These are phyloP conservation scores for Suhomyces sp. DNA, from an alignment of 805 yeast species.

Conservation along the genomic window DNA sequence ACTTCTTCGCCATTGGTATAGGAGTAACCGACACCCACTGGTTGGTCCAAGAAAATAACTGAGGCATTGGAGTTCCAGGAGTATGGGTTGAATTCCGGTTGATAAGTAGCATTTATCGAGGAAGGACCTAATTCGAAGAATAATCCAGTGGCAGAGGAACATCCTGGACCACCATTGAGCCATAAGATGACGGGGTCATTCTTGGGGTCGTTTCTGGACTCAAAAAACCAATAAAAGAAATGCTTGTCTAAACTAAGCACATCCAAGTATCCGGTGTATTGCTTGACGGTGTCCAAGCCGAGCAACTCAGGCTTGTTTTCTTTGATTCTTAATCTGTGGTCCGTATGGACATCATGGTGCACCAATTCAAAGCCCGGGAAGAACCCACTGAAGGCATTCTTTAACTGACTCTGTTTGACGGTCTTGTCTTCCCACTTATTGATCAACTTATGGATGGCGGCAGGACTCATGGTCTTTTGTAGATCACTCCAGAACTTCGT, in stretches of 20 bases:
- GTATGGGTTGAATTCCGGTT: conserved; percentile 27
- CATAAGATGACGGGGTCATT: conserved; percentile 34
- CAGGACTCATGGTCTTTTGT: conserved; percentile 10
- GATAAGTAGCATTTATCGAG: conserved; percentile 19
- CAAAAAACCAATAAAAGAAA: conserved; percentile 34
- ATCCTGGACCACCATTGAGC: conserved; percentile 36
- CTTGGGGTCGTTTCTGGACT: conserved; percentile 32
- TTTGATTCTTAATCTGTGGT: conserved; percentile 31
- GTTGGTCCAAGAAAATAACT: conserved; percentile 27
- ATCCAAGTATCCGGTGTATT: conserved; percentile 41
- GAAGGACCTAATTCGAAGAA: conserved; percentile 34
- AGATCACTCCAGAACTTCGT: conserved; percentile 15
- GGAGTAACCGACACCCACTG: conserved; percentile 26
- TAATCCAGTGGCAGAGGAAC: conserved; percentile 29
- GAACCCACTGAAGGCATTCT: no score
- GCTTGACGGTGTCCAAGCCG: conserved; percentile 38
- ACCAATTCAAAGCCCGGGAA: no score
- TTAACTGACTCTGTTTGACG: conserved; percentile 9
- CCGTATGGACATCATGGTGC: no score
- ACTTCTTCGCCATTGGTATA: conserved; percentile 19
- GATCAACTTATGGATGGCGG: conserved; percentile 9
- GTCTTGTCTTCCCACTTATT: conserved; percentile 9
- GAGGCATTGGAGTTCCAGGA: conserved; percentile 32
- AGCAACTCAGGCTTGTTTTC: conserved; percentile 34
- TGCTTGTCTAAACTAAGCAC: conserved; percentile 31